phyloP scores from a whole-genome alignment of 768 basidiomycete species.

The Boletus subparvulus region DNA sequence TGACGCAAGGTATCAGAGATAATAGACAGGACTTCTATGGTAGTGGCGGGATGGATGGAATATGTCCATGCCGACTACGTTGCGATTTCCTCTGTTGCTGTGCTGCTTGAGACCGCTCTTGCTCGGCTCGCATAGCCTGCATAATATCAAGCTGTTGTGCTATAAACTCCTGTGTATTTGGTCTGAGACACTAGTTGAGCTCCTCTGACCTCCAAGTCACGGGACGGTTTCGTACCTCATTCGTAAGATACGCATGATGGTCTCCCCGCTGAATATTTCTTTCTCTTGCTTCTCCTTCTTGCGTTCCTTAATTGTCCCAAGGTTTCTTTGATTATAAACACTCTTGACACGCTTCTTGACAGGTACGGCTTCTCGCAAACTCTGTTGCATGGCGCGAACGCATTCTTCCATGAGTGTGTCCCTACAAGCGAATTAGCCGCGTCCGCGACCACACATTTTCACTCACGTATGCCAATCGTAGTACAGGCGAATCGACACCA shows the following conservation, averaged over 20 bases:
- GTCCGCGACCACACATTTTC: conserved; percentile 1
- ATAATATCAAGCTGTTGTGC: conserved; percentile 83
- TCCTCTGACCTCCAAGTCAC: neutral
- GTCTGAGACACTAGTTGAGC: conserved; percentile 40
- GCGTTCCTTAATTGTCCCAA: conserved; percentile 92
- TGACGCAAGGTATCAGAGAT: conserved; percentile 24
- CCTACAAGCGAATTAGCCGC: conserved; percentile 36
- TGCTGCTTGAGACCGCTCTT: conserved; percentile 68
- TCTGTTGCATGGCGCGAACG: conserved; percentile 92
- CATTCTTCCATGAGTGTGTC: conserved; percentile 92
- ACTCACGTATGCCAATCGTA: conserved; percentile 94
- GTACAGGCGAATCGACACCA: conserved; percentile 86
- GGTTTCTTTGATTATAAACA: conserved; percentile 87
- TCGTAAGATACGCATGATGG: conserved; percentile 89
- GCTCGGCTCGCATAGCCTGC: conserved; percentile 78
- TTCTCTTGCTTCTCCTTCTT: conserved; percentile 87
- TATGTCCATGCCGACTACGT: conserved; percentile 42
- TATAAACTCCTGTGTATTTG: conserved; percentile 83
- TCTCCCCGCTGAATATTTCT: conserved; percentile 77
- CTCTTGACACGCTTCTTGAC: conserved; percentile 91
- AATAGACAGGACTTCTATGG: conserved; percentile 7
- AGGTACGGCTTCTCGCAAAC: conserved; percentile 67
- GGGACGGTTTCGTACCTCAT: conserved; percentile 70
- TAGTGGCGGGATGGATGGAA: conserved; percentile 30
- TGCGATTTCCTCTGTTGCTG: conserved; percentile 57